Conservation (phyloP, 352 stramenopile genomes). For the Aphanomyces euteiches region DNA sequence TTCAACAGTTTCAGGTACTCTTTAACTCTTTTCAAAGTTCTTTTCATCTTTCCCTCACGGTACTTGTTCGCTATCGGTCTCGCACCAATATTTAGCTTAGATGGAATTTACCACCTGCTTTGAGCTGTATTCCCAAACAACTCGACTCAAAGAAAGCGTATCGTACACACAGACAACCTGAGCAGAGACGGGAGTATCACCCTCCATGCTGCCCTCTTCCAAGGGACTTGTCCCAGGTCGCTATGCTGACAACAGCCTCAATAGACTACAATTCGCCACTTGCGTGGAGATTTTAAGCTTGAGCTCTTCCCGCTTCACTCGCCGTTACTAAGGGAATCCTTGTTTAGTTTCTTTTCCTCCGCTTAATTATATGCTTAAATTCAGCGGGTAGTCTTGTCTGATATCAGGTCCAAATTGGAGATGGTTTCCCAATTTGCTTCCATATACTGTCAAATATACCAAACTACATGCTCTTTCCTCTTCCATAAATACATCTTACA, state of each 20-base stretch:
- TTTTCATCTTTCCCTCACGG: conserved; percentile 75
- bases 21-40: conserved; percentile 91
- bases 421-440: conserved; percentile 22
- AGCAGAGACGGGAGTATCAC: conserved; percentile 76
- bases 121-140: conserved; percentile 85
- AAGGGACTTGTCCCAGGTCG: conserved; percentile 16
- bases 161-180: conserved; percentile 41
- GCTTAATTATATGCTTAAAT: conserved; percentile 30
- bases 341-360: conserved; percentile 49
- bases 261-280: conserved; percentile 51
- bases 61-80: conserved; percentile 85
- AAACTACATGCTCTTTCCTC: no score
- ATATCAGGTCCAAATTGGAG: conserved; percentile 30
- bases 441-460: conserved; percentile 6
- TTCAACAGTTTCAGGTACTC: conserved; percentile 88
- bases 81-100: conserved; percentile 86
- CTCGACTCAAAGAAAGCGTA: conserved; percentile 69
- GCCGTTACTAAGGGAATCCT: conserved; percentile 81
- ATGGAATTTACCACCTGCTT: conserved; percentile 86
- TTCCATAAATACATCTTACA: conserved; percentile 1
- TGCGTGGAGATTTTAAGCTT: conserved; percentile 52
- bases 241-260: conserved; percentile 19
- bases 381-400: conserved; percentile 28
- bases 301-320: conserved; percentile 76
- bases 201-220: conserved; percentile 34